Evolutionary conservation across 75 land plant genomes (phyloP), one percentile per base, ranked within the genome.

Genomic region (Pinus tabuliformis): DNA sequence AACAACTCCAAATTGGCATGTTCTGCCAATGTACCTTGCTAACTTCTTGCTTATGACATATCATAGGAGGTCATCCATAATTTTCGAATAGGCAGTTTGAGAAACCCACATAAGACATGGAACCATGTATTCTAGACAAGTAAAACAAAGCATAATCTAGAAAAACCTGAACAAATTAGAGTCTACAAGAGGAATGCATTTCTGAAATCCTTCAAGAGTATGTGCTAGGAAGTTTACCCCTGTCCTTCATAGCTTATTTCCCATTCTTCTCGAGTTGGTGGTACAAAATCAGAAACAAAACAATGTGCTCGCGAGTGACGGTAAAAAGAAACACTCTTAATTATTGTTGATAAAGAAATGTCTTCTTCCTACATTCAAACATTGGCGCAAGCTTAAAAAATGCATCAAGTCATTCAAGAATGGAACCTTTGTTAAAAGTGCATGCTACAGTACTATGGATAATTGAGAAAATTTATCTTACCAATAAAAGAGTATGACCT

Each of bases 401-500:
- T 30, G n/a, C 56, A 71, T 14, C 18, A 75, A 22, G 45, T 22
- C 56, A 52, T 72, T 56, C 13, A 21, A 17, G 21, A 20, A 18
- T 22, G 0, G 15, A 72, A 72, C 28, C 9, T 14, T 42, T 52
- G 14, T 26, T 16, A 3, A n/a, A 3, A 24, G 5, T 49, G 18
- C 42, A 17, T 17, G 39, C 13, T 28, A 42, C 21, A 24, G 3
- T 39, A 70, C 45, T 70, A 58, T 57, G 16, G 3, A 30, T 1
- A 54, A 21, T 24, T 13, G 17, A 3, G 52, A 54, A 68, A 70
- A 26, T 36, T 42, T 39, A 15, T 84, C 89, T 24, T 74, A 97
- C 99, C 98, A 95, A 56, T 73, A 97, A 74, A 24, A 97, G 82
- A 54, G 91, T 90, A 78, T 97, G 99, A 39, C 99, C 99, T 75